Evolutionary conservation across 257 asterid genomes (phyloP), one percentile per base, ranked within the genome.

Genomic region (Fraxinus cuspidata): DNA sequence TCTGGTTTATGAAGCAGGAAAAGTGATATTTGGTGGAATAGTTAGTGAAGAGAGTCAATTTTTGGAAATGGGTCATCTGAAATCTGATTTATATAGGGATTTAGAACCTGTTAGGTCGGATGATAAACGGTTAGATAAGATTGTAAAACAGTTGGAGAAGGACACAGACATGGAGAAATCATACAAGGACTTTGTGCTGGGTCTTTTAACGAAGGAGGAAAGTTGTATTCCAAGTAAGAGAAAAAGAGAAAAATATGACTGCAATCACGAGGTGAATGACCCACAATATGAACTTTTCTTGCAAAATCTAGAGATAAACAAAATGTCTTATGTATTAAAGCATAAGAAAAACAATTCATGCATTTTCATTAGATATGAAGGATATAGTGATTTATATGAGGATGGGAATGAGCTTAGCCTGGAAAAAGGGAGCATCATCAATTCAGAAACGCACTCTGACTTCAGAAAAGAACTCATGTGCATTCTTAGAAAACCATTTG

Each of bases 401-500:
- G 64, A 56, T 47, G 38, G 18, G 12, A 12, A 7, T 69, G 73
- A 15, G 40, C 34, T 25, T 27, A 5, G 19, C 49, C 25, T 12
- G 0, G 85, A 66, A 66, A 28, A 56, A 42, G 58, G 58, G 70
- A 72, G 44, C 4, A 19, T 37, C 42, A 37, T 37, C 42, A 68
- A 32, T 19, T 53, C 74, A 19, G 72, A 68, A 70, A 27, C 10
- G 18, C 21, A 16, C 49, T 73, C 76, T 23, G 66, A 56, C 7
- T 89, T 83, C 32, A 81, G 88, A 74, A 35, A 63, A 53, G 66
- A 83, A 72, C 37, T 84, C 44, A 32, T 84, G 72, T 23, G 58
- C 18, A 76, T 72, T 72, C 80, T 88, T 34, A 37, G 31, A 58
- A 72, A 63, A 68, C 88, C 89, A 27, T 88, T 71, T 71, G 83